Conservation (phyloP, 805 yeast species). For the Pichia deserticola region DNA sequence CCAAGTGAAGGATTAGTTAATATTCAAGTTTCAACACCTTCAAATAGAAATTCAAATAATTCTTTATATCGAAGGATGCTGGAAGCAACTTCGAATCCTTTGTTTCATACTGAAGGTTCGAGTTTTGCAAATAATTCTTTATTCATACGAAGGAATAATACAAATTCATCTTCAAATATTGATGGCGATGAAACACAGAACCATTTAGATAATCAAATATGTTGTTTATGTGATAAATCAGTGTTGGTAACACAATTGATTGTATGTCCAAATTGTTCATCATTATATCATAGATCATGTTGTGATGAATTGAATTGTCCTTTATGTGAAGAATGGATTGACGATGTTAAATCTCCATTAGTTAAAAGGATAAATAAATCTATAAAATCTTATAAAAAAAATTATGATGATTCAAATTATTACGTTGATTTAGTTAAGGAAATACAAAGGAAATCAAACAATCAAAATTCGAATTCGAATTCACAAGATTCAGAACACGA, state of each 20-base stretch:
- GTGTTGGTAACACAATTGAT: conserved; percentile 18
- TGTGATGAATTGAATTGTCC: conserved; percentile 27
- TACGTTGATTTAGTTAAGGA: conserved; percentile 6
- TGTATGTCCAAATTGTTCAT: conserved; percentile 27
- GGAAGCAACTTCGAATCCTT: neutral
- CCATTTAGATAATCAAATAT: conserved; percentile 20
- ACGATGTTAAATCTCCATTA: conserved; percentile 8
- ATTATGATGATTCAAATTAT: neutral
- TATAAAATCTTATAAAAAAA: neutral
- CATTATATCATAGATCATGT: conserved; percentile 28
- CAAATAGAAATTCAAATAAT: neutral
- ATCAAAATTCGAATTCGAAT: neutral
- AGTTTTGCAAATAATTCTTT: neutral
- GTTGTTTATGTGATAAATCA: conserved; percentile 28
- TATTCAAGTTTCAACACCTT: neutral
- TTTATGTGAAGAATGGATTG: conserved; percentile 29
- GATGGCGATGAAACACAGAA: conserved; percentile 10
- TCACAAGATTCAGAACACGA: neutral
- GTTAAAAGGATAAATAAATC: conserved; percentile 6
- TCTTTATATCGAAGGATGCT: conserved; percentile 1
- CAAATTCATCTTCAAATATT: neutral
- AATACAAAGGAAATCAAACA: neutral
- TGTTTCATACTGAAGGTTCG: conserved; percentile 2
- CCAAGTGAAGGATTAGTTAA: conserved; percentile 1
- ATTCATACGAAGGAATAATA: neutral